phyloP scores from a whole-genome alignment of 805 yeast genomes.

The Nadsonia fulvescens region DNA sequence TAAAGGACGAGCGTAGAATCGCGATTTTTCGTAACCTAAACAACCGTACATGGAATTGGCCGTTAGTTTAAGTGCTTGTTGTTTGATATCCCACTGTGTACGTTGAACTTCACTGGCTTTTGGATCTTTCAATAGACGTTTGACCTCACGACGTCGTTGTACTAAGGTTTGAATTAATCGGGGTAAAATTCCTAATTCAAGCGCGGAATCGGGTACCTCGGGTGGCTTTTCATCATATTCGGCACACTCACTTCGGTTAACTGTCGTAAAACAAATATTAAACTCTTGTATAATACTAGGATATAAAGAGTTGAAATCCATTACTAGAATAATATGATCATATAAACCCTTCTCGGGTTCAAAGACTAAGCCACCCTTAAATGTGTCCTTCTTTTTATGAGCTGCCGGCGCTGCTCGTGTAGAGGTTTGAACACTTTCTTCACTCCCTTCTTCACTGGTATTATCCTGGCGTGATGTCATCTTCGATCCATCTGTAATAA shows the following conservation, averaged over 20 bases:
- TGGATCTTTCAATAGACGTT: constrained; percentile 63
- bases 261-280: constrained; percentile 93
- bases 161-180: constrained; percentile 68
- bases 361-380: constrained; percentile 85
- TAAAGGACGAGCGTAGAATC: constrained; percentile 89
- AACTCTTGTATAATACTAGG: constrained; percentile 95
- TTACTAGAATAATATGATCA: constrained; percentile 71
- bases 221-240: constrained; percentile 47
- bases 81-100: constrained; percentile 86
- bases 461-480: too few species aligned
- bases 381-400: constrained; percentile 59
- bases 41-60: constrained; percentile 99
- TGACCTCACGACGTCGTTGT: constrained; percentile 82
- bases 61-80: constrained; percentile 86
- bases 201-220: constrained; percentile 38
- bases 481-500: too few species aligned
- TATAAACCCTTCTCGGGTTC: constrained; percentile 94
- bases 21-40: constrained; percentile 75
- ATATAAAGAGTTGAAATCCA: constrained; percentile 96
- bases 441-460: too few species aligned
- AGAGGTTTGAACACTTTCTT: too few species aligned
- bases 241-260: constrained; percentile 37
- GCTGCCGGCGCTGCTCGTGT: too few species aligned
- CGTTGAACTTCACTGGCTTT: constrained; percentile 38
- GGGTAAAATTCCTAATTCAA: constrained; percentile 70